Conservation (phyloP, 2,329 filamentous ascomycete species). For the Helotiales sp. region DNA sequence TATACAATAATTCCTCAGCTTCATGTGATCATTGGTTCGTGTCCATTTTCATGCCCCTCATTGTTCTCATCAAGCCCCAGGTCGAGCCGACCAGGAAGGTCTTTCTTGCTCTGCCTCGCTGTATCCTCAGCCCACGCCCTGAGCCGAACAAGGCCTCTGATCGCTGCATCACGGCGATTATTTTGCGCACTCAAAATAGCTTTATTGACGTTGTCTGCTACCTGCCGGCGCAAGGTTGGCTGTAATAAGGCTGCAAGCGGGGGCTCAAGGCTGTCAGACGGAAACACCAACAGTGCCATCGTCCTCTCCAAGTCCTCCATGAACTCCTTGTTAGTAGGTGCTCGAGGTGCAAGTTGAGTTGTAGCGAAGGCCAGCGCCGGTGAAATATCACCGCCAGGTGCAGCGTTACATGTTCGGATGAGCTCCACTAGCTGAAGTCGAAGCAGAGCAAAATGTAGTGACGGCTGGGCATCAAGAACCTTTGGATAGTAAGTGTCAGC, state of each 20-base stretch:
- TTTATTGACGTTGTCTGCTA: slow-evolving; percentile 88
- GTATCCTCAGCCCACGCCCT: slow-evolving; percentile 76
- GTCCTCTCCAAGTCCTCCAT: slow-evolving; percentile 86
- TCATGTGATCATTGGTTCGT: slow-evolving; percentile 35
- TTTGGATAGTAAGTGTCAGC: slow-evolving; percentile 40
- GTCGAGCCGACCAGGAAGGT: slow-evolving; percentile 33
- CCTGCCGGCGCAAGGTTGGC: slow-evolving; percentile 74
- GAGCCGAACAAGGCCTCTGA: slow-evolving; percentile 77
- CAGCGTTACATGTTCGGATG: slow-evolving; percentile 73
- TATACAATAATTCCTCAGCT: background rate
- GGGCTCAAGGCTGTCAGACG: slow-evolving; percentile 74
- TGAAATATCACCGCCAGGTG: slow-evolving; percentile 69
- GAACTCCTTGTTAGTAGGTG: slow-evolving; percentile 78
- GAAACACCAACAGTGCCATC: slow-evolving; percentile 89
- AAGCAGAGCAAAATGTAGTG: slow-evolving; percentile 85
- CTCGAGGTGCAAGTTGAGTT: slow-evolving; percentile 81
- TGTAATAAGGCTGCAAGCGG: slow-evolving; percentile 76
- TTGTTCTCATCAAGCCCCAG: slow-evolving; percentile 32
- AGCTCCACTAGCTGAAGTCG: slow-evolving; percentile 92
- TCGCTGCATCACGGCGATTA: slow-evolving; percentile 74
- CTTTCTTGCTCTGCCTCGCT: slow-evolving; percentile 35
- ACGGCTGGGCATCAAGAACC: slow-evolving; percentile 83
- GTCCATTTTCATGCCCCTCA: slow-evolving; percentile 23
- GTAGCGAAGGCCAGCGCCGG: slow-evolving; percentile 82
- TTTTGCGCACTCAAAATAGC: slow-evolving; percentile 77